Base-by-base conservation (phyloP, 163 green algal species). In the Smithsoniella earleae region DNA sequence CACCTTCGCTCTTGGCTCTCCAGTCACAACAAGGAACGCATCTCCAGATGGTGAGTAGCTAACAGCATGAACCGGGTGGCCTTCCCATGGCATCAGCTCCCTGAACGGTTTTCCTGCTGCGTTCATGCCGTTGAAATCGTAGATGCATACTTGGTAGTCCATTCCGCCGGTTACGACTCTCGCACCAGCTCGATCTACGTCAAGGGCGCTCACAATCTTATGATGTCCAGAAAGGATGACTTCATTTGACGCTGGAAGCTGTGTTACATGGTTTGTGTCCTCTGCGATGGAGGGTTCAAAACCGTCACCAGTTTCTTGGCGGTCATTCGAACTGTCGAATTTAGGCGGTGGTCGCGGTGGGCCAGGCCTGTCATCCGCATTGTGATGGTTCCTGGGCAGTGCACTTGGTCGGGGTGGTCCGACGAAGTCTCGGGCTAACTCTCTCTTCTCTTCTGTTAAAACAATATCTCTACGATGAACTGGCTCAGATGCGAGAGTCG, bases 71-170 rank as follows among this genome's bases (percentile, higher is more conserved):
- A 95, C 82, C 22, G 86, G 87, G 74, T 94, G 84, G 62, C 88
- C 77, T 75, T 91, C 78, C 3, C 81, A 75, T 34, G 87, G 75
- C 66, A 86, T 81, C 2, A 92, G 2, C 74, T 92, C 81, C 72
- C 80, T 83, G 81, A 98, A 98, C 37, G 83, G 78, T 22, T 77
- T 80, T 79, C 95, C 81, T 74, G 94, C 86, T 0, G 80, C 75
- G 81, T 95, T 95, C 90, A 99, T 96, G 46, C 92, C 94, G 46
- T 90, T 88, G 81, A 99, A 98, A 82, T 99, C 94, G 76, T 93
- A 99, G 2, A 96, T 82, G 13, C 83, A 81, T 18, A 91, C 66
- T 25, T 54, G 84, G 81, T 94, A 91, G 77, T 96, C 90, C 20
- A 88, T 55, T 36, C 75, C 83, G 38, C 89, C 89, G 0, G 81